Conservation (phyloP, 2,329 filamentous ascomycete species). For the Microdochium nivale region DNA sequence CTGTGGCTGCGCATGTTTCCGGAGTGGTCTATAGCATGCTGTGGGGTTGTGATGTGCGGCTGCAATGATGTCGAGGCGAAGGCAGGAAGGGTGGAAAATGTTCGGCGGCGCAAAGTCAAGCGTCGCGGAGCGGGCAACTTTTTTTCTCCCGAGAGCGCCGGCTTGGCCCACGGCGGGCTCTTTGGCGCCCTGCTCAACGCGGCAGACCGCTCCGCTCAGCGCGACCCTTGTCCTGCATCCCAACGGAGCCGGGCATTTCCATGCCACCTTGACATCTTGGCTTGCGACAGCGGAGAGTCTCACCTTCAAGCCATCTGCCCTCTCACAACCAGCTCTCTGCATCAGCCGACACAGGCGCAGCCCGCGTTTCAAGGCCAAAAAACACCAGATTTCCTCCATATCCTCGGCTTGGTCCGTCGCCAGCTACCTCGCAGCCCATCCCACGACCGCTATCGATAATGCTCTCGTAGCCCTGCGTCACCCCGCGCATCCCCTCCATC, state of each 20-base stretch:
- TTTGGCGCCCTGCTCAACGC: not conserved
- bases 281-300: not conserved
- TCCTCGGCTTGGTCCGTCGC: not conserved
- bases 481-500: not conserved
- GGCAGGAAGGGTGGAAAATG: too few relatives aligned
- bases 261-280: not conserved
- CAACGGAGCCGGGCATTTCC: not conserved
- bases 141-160: too few relatives aligned
- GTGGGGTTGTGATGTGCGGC: too few relatives aligned
- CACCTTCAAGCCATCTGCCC: not conserved
- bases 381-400: not conserved
- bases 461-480: not conserved
- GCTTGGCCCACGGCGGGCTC: not conserved
- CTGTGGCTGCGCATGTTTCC: too few relatives aligned
- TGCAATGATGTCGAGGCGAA: too few relatives aligned
- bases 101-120: too few relatives aligned
- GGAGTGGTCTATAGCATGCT: too few relatives aligned
- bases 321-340: not conserved
- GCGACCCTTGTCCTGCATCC: not conserved
- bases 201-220: not conserved
- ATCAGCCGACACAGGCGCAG: not conserved
- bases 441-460: not conserved
- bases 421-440: not conserved
- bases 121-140: too few relatives aligned
- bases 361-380: not conserved